Base-by-base conservation (phyloP, 2,329 filamentous ascomycete species). In the Aureobasidium leucospermi region DNA sequence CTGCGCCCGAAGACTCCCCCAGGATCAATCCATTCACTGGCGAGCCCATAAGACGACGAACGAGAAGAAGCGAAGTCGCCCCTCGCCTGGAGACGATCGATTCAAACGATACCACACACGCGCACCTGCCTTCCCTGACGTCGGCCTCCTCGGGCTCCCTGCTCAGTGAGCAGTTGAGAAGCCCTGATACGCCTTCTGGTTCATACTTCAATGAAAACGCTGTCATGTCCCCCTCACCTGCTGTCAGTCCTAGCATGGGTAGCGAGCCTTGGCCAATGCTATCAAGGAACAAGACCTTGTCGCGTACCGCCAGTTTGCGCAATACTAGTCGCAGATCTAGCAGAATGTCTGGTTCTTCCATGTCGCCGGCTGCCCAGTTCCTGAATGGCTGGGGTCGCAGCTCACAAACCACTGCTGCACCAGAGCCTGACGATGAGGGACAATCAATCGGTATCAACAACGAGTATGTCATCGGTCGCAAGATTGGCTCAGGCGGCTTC, bases 381-480 rank as follows among this genome's bases (percentile, higher is more conserved):
- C 72, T 85, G 28, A 80, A 80, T n/a, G 76, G 78, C 65, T 84
- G 79, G 73, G 76, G 72, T 53, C 65, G 67, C 47, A 66, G 70
- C 52, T 59, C 68, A 61, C 58, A 77, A 67, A 60, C 23, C 2
- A 23, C 68, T 68, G 66, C 74, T 67, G 56, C 73, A 67, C 63
- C 73, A 4, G 77, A 84, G 61, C 84, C 83, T 11, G 85, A 88
- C 67, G 83, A 85, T 51, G 85, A 87, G 73, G 85, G 85, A 3
- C 84, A 87, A 68, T 81, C 85, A 61, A 81, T 88, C 48, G 85
- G 84, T 43, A 79, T 77, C 48, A 67, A 76, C 43, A 74, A 80
- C 56, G 82, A 85, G 63, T 88, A 87, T 69, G 82, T 88, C 34
- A 81, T 88, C 55, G 85, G 85, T 49, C 84, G 85, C 64, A 80